These are phyloP conservation scores for Phaeosphaeriaceae sp. DNA, from an alignment of 2,329 filamentous ascomycete species.

Conservation along the genomic window DNA sequence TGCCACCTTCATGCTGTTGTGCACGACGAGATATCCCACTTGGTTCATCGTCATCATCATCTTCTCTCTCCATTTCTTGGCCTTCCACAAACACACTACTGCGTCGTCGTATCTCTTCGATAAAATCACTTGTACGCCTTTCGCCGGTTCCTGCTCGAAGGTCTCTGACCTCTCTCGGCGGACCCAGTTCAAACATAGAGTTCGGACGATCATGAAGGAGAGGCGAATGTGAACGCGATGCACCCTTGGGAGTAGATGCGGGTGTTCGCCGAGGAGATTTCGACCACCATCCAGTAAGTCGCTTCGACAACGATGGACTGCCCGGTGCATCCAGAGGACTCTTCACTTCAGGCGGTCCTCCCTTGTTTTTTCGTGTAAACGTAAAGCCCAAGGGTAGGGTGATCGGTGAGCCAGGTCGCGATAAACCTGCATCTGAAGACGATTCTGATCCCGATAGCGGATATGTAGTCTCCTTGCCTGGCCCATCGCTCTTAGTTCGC, in stretches of 20 bases:
- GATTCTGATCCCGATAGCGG: conserved; percentile 38
- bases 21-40: not conserved
- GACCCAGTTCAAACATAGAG: conserved; percentile 48
- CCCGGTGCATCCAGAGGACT: conserved; percentile 20
- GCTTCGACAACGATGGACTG: conserved; percentile 38
- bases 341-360: conserved; percentile 13
- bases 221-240: conserved; percentile 12
- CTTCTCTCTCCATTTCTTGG: conserved; percentile 20
- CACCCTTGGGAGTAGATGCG: conserved; percentile 8
- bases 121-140: conserved; percentile 35
- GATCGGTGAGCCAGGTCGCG: conserved; percentile 37
- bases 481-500: conserved; percentile 29
- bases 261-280: conserved; percentile 29
- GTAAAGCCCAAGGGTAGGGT: conserved; percentile 38
- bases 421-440: conserved; percentile 32
- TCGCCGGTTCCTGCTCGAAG: conserved; percentile 19
- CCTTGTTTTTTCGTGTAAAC: conserved; percentile 30
- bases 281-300: conserved; percentile 48
- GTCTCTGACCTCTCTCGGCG: conserved; percentile 29
- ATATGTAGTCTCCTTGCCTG: conserved; percentile 17
- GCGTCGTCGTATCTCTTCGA: conserved; percentile 55
- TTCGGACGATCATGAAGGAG: conserved; percentile 36
- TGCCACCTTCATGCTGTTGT: conserved; percentile 12
- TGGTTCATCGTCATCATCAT: not conserved
- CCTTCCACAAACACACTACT: conserved; percentile 58